Evolutionary conservation across 345 rosid genomes (phyloP), one percentile per base, ranked within the genome.

Genomic region (Populus simonii): DNA sequence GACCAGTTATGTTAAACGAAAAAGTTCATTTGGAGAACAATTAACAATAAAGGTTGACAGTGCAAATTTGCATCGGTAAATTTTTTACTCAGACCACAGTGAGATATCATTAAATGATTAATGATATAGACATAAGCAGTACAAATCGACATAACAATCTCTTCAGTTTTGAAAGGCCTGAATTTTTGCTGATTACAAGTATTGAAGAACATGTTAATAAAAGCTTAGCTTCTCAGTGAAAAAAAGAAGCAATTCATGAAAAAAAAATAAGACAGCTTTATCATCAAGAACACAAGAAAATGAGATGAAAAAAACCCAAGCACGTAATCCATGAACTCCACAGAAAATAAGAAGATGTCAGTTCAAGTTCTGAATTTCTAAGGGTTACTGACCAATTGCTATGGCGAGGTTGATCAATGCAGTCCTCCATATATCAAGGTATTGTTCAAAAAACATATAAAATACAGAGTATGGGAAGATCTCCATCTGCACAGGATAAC

Each of bases 391-490:
- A 96, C 99, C 97, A 66, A 96, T 86, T 38, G 99, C 99, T 78
- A 96, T 92, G 36, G 98, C 91, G 72, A 96, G 94, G 88, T 90
- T 94, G 87, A 92, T 89, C 85, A 96, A 75, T 68, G 99, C 98
- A 22, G 93, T 93, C 89, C 74, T 96, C 99, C 99, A 96, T 85
- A 96, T 96, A 81, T 92, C 89, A 79, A 96, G 98, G 84, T 96
- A 96, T 83, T 96, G 99, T 88, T 96, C 99, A 73, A 96, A 96
- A 87, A 89, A 96, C 96, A 96, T 96, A 79, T 96, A 96, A 79
- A 96, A 96, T 31, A 96, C 99, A 4, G 99, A 96, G 77, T 96
- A 93, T 74, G 99, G 99, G 85, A 92, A 96, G 71, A 93, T 90
- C 82, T 96, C 97, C 84, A 96, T 90, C 99, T 96, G 97, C 82